phyloP scores from a whole-genome alignment of 140 eudicot species.

The Artemisia princeps region DNA sequence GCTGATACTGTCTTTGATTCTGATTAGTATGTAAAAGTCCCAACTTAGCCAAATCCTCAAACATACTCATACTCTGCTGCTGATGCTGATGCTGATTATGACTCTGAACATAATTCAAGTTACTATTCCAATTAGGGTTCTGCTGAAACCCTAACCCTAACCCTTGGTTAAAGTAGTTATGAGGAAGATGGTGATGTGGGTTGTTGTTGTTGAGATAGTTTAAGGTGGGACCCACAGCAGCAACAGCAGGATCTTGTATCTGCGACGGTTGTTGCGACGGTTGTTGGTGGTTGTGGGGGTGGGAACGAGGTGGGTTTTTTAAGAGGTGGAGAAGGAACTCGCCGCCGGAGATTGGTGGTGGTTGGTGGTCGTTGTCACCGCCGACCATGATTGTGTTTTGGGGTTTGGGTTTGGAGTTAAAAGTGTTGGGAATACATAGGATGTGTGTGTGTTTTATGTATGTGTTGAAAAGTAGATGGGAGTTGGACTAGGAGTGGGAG shows the following conservation, averaged over 20 bases:
- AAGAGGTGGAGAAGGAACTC: slow-evolving; percentile 73
- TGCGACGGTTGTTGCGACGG: slow-evolving; percentile 26
- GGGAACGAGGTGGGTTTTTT: slow-evolving; percentile 40
- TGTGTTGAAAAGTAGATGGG: too few species aligned
- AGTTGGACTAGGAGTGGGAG: too few species aligned
- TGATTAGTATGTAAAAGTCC: slow-evolving; percentile 22
- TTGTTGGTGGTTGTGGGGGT: slow-evolving; percentile 11
- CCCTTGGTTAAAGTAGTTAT: slow-evolving; percentile 42
- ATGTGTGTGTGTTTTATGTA: too few species aligned
- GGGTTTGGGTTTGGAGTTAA: too few species aligned
- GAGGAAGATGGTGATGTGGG: slow-evolving; percentile 45
- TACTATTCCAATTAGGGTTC: slow-evolving; percentile 42
- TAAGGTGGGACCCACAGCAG: slow-evolving; percentile 62
- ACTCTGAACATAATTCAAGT: slow-evolving; percentile 8
- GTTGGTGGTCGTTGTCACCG: slow-evolving; percentile 51
- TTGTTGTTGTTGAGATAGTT: slow-evolving; percentile 30
- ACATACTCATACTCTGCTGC: slow-evolving; percentile 19
- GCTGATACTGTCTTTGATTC: neutral
- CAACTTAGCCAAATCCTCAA: slow-evolving; percentile 17
- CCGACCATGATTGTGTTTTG: slow-evolving; percentile 41
- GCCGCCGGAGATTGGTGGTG: slow-evolving; percentile 54
- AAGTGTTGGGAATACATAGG: neutral
- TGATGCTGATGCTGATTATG: slow-evolving; percentile 23
- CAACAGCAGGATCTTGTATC: slow-evolving; percentile 73
- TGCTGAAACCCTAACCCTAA: slow-evolving; percentile 19